Base-by-base conservation (phyloP, 2,329 filamentous ascomycete genomes). In the Trichoderma gracile region DNA sequence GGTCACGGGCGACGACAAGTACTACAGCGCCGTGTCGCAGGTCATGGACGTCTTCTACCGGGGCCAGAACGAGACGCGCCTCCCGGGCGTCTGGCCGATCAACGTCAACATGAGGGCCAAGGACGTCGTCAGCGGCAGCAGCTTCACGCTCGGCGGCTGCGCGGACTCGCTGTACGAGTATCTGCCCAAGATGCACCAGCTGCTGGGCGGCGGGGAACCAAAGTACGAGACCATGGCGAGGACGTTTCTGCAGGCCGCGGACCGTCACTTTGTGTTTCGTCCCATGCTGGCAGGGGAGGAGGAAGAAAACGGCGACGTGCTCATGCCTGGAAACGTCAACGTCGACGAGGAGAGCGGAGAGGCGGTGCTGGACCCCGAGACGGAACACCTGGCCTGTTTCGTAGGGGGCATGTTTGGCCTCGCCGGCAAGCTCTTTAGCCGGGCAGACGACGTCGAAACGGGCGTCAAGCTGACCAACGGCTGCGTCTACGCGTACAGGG, bases 161-260 rank as follows among this genome's bases (percentile, higher is more conserved):
- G 76, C 75, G n/a, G 80, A 82, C 65, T 82, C 73, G 79, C 80
- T 68, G 67, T 96, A 95, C 77, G 92, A 96, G 77, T 96, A 96
- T 72, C 84, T 96, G 23, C 89, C 96, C 75, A 97, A 96, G 80
- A 95, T 96, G 91, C 95, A 88, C 70, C 69, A 72, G 55, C 78
- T 90, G 2, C 80, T 89, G 0, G 83, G 85, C 27, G 87, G 87
- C 3, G 76, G 78, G 7, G 75, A 82, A 19, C 56, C 83, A 25
- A 73, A 84, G 65, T 89, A 89, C 71, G 78, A 80, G 52, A 77
- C 73, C 45, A 85, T 90, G 80, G 74, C 89, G 72, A 78, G 82
- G 64, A 76, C 74, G 17, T 82, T 85, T 19, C 81, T 87, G 50
- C 80, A 84, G n/a, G 77, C 82, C 0, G 82, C 82, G 2, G 82